Base-by-base conservation (phyloP, 139 green algal species). In the Micromonas commoda region DNA sequence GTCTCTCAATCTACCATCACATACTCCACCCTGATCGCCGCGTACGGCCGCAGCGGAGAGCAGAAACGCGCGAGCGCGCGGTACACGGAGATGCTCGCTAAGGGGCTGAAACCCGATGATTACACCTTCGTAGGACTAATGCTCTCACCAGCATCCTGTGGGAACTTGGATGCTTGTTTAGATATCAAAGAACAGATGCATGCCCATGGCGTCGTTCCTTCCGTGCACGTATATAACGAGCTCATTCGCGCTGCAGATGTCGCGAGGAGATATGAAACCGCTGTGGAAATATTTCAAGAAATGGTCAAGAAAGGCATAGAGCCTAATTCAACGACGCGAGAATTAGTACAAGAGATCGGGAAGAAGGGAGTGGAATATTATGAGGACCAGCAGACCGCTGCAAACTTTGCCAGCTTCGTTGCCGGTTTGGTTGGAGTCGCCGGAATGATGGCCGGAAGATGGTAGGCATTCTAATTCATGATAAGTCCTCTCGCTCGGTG, bases 101-200 rank as follows among this genome's bases (percentile, higher is more conserved):
- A 39, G 16, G 16, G 16, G 45, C 38, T 75, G 24, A 24, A 38
- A 5, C 68, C 68, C 20, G 68, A 75, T 63, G 68, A 75, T 24
- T 75, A 75, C 4, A 39, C 68, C 16, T 75, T 75, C 37, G 68
- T 75, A 63, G 68, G 68, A 33, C 33, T 75, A 24, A 75, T 75
- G 37, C 68, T 75, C 26, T 35, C 34, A 33, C 37, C 37, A 29
- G 68, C 68, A 24, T 23, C 2, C 3, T 6, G 26, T 6, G 37
- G 38, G 20, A 29, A 75, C 23, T 33, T 75, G 34, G 23, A n/a
- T 3, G 64, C 26, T 23, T 64, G 37, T 39, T n/a, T 16, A 20
- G n/a, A 63, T 2, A 61, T 63, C 29, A 75, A 20, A 29, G 21
- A 61, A 35, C 31, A 37, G 1, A 75, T 53, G 33, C n/a, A 16